Evolutionary conservation across 2,329 filamentous ascomycete genomes (phyloP), one percentile per base, ranked within the genome.

Genomic region (Colletotrichum lupini): DNA sequence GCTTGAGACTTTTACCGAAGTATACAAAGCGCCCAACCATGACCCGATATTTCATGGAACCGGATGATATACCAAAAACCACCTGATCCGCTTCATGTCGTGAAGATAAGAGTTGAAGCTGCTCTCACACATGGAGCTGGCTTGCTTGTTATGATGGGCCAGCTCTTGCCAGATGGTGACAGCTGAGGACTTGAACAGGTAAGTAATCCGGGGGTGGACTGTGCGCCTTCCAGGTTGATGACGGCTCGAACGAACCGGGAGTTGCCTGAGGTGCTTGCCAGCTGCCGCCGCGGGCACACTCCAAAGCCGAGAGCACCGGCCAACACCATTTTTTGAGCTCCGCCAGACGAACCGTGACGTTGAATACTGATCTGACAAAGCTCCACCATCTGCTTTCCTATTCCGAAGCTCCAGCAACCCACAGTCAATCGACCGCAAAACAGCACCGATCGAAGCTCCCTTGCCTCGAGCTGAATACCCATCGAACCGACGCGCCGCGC

Each of bases 271-370:
- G 67, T 73, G 60, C 37, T 22, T 5, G n/a, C 42, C 66, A 63
- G 42, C 32, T 52, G 69, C n/a, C 8, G 30, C 30, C 30, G 32
- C 37, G 57, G 65, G 52, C 28, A 58, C 49, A 19, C 49, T 19
- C n/a, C 46, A 65, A 65, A 70, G 46, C 70, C 67, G 60, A 70
- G 35, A 73, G 60, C 56, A 73, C 67, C 60, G 71, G 67, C 60
- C 56, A 73, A 73, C 60, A 49, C 49, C 49, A 71, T 66, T 71
- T 73, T 73, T 73, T 55, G 67, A 73, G 71, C 71, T 73, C 70
- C 67, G 67, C 67, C 19, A 65, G 56, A 53, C 66, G 32, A 49
- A 65, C 22, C 71, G 71, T 73, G 71, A 73, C 71, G 71, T 66
- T 71, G 67, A 69, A 69, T 55, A 70, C 56, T 73, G 53, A 11